Evolutionary conservation across 805 yeast genomes (phyloP).

Genomic region (Candida chauliodis): DNA sequence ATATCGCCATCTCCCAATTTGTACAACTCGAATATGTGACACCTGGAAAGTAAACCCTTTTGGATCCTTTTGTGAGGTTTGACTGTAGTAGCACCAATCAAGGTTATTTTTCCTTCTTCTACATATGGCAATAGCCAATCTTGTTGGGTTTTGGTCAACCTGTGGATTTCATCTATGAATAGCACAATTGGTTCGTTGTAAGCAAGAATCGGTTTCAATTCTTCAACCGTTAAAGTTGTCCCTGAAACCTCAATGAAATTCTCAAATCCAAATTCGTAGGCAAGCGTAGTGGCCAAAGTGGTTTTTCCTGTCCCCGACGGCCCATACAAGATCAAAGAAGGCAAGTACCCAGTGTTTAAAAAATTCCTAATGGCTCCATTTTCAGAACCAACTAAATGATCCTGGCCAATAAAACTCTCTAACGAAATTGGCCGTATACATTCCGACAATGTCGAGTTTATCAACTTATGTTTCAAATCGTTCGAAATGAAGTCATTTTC

Average conservation of each 20-base stretch:
- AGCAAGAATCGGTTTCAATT: constrained; percentile 50
- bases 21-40: constrained; percentile 71
- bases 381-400: constrained; percentile 59
- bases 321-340: constrained; percentile 90
- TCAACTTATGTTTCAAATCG: not conserved
- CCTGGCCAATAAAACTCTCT: constrained; percentile 79
- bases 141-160: constrained; percentile 84
- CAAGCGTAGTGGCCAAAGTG: constrained; percentile 68
- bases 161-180: constrained; percentile 90
- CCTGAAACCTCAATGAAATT: constrained; percentile 83
- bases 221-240: constrained; percentile 64
- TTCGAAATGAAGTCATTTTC: not conserved
- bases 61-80: constrained; percentile 82
- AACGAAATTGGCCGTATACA: constrained; percentile 73
- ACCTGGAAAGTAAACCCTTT: constrained; percentile 78
- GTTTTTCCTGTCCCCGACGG: constrained; percentile 97
- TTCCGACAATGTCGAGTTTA: constrained; percentile 61
- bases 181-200: constrained; percentile 44
- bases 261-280: constrained; percentile 44
- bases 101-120: constrained; percentile 75
- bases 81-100: constrained; percentile 96
- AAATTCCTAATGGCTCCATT: constrained; percentile 66
- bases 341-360: constrained; percentile 60
- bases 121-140: constrained; percentile 81
- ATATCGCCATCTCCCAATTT: constrained; percentile 51